Evolutionary conservation across 2,329 filamentous ascomycete genomes (phyloP).

Genomic region (Berkeleyomyces rouxiae): DNA sequence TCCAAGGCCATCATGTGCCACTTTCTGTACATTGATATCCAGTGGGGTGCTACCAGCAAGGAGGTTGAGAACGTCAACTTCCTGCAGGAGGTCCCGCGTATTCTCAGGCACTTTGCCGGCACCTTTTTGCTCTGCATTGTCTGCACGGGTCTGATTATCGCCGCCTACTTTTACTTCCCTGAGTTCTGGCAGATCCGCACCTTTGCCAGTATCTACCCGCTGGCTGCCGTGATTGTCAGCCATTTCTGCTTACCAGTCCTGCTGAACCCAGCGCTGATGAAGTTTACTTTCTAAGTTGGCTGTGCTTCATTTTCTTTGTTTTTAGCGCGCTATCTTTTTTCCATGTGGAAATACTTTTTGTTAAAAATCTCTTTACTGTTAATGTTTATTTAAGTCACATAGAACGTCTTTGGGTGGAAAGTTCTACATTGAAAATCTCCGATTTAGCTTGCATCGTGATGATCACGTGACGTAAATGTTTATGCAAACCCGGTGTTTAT

Average conservation of each 20-base stretch:
- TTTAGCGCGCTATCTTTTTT: background rate
- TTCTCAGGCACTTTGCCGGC: conserved; percentile 35
- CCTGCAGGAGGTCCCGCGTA: conserved; percentile 36
- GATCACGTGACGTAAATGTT: background rate
- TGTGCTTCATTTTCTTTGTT: background rate
- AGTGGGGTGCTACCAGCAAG: conserved; percentile 41
- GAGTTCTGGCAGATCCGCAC: conserved; percentile 37
- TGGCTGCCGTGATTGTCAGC: conserved; percentile 32
- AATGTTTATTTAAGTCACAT: background rate
- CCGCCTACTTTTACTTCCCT: conserved; percentile 29
- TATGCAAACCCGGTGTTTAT: background rate
- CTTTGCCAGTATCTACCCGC: conserved; percentile 43
- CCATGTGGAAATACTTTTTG: background rate
- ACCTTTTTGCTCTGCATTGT: conserved; percentile 35
- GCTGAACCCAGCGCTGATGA: conserved; percentile 47
- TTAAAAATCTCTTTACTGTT: background rate
- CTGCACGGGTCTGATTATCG: conserved; percentile 31
- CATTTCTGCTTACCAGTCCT: conserved; percentile 43
- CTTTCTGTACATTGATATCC: conserved; percentile 27
- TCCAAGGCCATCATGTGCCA: conserved; percentile 26
- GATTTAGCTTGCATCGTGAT: too few relatives aligned
- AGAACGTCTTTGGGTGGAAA: background rate
- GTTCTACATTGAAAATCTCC: background rate
- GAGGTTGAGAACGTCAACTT: conserved; percentile 40
- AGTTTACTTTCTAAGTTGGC: conserved; percentile 14